phyloP scores from a whole-genome alignment of 306 rosid genomes.

The Notholithocarpus densiflorus region DNA sequence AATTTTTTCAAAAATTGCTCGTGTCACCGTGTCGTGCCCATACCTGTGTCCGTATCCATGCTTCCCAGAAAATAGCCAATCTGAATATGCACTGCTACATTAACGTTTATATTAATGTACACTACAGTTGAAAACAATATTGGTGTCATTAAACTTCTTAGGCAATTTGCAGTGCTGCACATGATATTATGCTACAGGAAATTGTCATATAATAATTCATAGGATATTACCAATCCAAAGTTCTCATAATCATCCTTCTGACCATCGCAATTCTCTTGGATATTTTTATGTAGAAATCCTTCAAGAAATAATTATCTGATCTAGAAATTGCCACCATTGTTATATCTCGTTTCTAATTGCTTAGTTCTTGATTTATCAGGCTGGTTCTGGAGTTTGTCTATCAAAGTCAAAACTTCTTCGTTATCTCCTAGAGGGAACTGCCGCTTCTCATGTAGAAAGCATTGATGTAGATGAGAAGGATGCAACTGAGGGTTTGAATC shows the following conservation, averaged over 20 bases:
- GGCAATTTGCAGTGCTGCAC: background rate
- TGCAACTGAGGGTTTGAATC: slow-evolving; percentile 31
- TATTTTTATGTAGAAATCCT: background rate
- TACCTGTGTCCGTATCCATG: too few species aligned
- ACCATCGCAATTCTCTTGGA: background rate
- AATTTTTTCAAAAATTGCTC: too few species aligned
- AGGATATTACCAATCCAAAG: too few species aligned
- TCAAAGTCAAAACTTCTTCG: slow-evolving; percentile 54
- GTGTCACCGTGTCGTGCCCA: too few species aligned
- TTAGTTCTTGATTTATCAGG: slow-evolving; percentile 40
- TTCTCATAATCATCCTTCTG: background rate
- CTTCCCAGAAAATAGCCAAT: background rate
- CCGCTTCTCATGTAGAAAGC: slow-evolving; percentile 45
- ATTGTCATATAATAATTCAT: background rate
- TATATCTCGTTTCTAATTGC: background rate
- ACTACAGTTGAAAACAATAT: background rate
- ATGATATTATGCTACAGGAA: background rate
- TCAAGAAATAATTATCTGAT: slow-evolving; percentile 1
- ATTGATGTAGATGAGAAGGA: slow-evolving; percentile 51
- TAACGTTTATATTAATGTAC: background rate
- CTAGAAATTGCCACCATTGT: background rate
- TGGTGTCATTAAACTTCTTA: too few species aligned
- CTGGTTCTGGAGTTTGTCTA: slow-evolving; percentile 53
- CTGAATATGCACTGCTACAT: background rate
- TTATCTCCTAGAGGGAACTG: slow-evolving; percentile 71